These are phyloP conservation scores for Saussurea involucrata DNA, from an alignment of 129 eudicot genomes.

Conservation along the genomic window DNA sequence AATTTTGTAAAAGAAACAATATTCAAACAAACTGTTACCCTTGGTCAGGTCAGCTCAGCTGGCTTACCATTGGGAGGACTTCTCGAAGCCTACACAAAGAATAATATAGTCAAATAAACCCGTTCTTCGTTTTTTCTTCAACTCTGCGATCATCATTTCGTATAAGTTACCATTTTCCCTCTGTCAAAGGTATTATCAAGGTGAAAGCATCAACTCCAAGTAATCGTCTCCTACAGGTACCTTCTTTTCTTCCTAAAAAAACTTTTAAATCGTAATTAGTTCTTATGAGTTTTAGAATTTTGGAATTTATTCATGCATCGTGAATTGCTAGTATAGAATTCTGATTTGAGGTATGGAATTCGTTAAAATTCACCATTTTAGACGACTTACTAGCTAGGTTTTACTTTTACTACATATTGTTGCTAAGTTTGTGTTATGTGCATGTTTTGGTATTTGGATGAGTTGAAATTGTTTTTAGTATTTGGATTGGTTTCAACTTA, in stretches of 20 bases:
- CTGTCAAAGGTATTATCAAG: not conserved
- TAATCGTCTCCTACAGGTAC: constrained; percentile 22
- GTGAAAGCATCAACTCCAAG: constrained; percentile 3
- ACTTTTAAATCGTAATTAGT: not conserved
- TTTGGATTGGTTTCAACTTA: not conserved
- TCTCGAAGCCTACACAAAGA: constrained; percentile 21
- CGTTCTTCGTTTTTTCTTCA: constrained; percentile 20
- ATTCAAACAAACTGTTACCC: not conserved
- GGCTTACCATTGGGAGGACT: constrained; percentile 9
- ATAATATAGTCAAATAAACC: constrained; percentile 25
- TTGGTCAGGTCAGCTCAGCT: not conserved
- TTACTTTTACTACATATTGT: not conserved
- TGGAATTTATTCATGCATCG: not conserved
- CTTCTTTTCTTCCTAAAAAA: not conserved
- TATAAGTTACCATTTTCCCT: constrained; percentile 15
- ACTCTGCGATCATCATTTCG: not conserved
- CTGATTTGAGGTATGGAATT: not conserved
- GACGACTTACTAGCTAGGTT: not conserved
- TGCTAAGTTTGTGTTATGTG: not conserved
- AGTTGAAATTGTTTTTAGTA: not conserved
- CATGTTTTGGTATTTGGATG: not conserved
- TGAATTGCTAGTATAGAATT: not conserved
- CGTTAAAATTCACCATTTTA: not conserved
- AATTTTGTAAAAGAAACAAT: not conserved
- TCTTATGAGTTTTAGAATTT: not conserved